phyloP scores from a whole-genome alignment of 306 rosid genomes.

The Quercus variabilis region DNA sequence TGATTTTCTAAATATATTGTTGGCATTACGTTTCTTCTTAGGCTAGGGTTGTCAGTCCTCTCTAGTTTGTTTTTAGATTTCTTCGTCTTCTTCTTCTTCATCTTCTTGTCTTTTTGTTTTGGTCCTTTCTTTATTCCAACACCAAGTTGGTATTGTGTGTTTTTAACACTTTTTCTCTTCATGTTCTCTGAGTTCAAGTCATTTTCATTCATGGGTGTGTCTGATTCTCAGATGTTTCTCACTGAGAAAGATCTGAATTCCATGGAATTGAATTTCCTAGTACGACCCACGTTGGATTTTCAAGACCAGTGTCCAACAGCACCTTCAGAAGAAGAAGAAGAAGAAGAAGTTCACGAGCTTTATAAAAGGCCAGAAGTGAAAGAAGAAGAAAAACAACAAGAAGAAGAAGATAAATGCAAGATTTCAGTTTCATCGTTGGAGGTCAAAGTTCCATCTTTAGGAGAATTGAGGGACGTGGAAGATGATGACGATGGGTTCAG shows the following conservation, averaged over 20 bases:
- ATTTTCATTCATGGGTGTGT: conserved; percentile 28
- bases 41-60: not conserved
- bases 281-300: conserved; percentile 16
- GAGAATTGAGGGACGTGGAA: not conserved
- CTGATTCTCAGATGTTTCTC: conserved; percentile 35
- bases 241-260: conserved; percentile 35
- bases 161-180: too few species aligned
- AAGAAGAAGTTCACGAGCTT: not conserved
- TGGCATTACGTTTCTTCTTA: not conserved
- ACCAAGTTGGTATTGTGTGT: too few species aligned
- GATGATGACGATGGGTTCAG: conserved; percentile 45
- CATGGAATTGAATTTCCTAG: conserved; percentile 30
- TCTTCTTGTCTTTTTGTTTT: not conserved
- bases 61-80: not conserved
- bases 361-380: not conserved
- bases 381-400: conserved; percentile 1
- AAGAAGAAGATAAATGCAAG: conserved; percentile 19
- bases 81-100: not conserved
- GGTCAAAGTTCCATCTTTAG: conserved; percentile 29
- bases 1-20: not conserved
- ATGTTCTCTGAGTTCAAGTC: conserved; percentile 10
- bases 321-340: not conserved
- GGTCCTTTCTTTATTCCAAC: not conserved
- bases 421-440: conserved; percentile 23
- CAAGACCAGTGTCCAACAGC: conserved; percentile 6